phyloP scores from a whole-genome alignment of 2,329 filamentous ascomycete genomes.

The Madurella mycetomatis region DNA sequence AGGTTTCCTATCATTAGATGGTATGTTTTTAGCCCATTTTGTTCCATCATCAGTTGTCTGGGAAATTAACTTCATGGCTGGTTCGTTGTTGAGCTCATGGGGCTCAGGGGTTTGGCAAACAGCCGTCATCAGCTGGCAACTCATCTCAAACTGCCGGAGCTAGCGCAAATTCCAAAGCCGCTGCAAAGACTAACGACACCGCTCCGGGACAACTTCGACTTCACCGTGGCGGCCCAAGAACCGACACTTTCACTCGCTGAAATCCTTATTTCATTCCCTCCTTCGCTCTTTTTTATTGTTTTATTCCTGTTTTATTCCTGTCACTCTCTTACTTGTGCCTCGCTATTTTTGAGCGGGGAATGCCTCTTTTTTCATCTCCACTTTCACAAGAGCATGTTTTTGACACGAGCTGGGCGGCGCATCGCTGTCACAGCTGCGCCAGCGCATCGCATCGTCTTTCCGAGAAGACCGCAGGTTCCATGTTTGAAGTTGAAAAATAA shows the following conservation, averaged over 20 bases:
- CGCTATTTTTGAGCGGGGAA: not conserved
- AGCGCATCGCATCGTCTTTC: not conserved
- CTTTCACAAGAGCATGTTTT: constrained; percentile 6
- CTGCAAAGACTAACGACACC: constrained; percentile 12
- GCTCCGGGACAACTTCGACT: not conserved
- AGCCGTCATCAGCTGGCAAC: too few species aligned
- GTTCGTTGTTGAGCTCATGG: too few species aligned
- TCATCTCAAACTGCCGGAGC: too few species aligned
- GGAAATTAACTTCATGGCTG: too few species aligned
- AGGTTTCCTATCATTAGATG: too few species aligned
- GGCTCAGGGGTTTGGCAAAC: too few species aligned
- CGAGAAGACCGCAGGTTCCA: not conserved
- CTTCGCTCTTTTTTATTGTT: not conserved
- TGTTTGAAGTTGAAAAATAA: not conserved
- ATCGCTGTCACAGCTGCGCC: not conserved
- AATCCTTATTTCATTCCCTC: constrained; percentile 1
- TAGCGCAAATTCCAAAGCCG: not conserved
- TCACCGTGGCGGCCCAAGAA: constrained; percentile 6
- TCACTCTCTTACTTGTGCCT: not conserved
- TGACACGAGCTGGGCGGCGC: constrained; percentile 11
- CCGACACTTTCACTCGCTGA: constrained; percentile 3
- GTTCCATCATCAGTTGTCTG: too few species aligned
- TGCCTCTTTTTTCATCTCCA: not conserved
- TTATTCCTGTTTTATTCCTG: constrained; percentile 5
- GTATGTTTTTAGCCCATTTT: too few species aligned